These are phyloP conservation scores for Nigrospora sphaerica DNA, from an alignment of 2,329 filamentous ascomycete species.

Conservation along the genomic window DNA sequence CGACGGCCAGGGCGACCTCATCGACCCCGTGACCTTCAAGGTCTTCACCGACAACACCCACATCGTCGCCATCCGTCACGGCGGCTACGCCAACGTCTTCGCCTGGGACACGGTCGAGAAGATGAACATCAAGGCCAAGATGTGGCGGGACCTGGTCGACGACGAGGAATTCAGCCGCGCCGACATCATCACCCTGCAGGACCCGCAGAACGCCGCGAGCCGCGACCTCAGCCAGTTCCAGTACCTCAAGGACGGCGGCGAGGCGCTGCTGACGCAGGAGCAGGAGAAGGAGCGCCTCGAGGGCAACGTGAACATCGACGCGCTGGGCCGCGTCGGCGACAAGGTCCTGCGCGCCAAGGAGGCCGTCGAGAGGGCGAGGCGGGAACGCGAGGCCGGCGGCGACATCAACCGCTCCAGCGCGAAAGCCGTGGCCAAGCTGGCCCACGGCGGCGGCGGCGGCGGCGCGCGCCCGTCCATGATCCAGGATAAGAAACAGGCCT, in stretches of 20 bases:
- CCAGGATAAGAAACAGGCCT: constrained; percentile 54
- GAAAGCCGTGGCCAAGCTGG: constrained; percentile 32
- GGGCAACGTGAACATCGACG: constrained; percentile 68
- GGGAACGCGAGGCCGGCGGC: constrained; percentile 57
- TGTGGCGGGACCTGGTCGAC: constrained; percentile 86
- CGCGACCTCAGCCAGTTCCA: constrained; percentile 84
- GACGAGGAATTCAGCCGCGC: constrained; percentile 80
- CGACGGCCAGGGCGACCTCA: constrained; percentile 66
- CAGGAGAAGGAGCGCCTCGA: constrained; percentile 61
- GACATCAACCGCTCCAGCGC: constrained; percentile 46
- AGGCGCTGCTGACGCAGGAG: constrained; percentile 59
- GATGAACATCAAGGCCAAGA: constrained; percentile 93
- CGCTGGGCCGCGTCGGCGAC: constrained; percentile 67
- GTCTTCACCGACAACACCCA: constrained; percentile 98
- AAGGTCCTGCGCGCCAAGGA: constrained; percentile 91
- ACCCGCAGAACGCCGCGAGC: constrained; percentile 81
- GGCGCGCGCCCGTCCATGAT: constrained; percentile 36
- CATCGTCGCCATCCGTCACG: constrained; percentile 77
- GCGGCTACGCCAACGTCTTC: constrained; percentile 87
- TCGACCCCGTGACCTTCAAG: constrained; percentile 96
- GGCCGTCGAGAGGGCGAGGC: constrained; percentile 83
- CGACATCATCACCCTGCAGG: constrained; percentile 93
- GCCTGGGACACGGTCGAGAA: constrained; percentile 92
- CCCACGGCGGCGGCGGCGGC: constrained; percentile 15
- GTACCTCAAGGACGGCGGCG: constrained; percentile 75